phyloP scores from a whole-genome alignment of 768 basidiomycete species.

The Lentinula detonsa region DNA sequence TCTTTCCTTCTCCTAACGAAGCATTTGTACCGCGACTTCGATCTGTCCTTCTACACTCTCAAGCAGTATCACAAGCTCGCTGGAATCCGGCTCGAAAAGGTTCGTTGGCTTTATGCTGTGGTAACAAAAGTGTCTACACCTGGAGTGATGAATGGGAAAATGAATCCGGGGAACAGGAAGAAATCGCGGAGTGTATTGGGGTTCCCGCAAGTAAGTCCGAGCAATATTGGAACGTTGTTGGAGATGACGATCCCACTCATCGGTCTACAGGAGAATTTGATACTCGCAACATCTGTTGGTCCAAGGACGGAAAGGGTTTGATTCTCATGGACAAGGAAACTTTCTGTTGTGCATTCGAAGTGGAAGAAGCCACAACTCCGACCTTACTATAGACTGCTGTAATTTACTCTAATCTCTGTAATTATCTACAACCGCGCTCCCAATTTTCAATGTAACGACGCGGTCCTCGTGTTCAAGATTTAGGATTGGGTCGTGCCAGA shows the following conservation, averaged over 20 bases:
- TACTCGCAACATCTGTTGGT: constrained; percentile 66
- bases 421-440: too few species aligned
- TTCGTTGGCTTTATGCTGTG: constrained; percentile 61
- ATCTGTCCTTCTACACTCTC: constrained; percentile 60
- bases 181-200: constrained; percentile 88
- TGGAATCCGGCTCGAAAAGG: constrained; percentile 89
- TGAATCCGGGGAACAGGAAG: constrained; percentile 51
- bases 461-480: too few species aligned
- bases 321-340: constrained; percentile 68
- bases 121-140: constrained; percentile 58
- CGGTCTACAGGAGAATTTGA: constrained; percentile 37
- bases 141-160: constrained; percentile 84
- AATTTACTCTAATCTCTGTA: too few species aligned
- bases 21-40: constrained; percentile 56
- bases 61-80: constrained; percentile 55
- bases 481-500: too few species aligned
- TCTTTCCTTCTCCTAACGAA: constrained; percentile 59
- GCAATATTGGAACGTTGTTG: constrained; percentile 8
- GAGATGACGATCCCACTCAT: constrained; percentile 6
- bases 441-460: too few species aligned
- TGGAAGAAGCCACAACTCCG: constrained; percentile 31
- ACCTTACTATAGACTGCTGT: too few species aligned
- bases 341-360: constrained; percentile 86
- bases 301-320: constrained; percentile 82
- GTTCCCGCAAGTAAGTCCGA: constrained; percentile 73